Evolutionary conservation across 169 alveolate genomes (phyloP), one percentile per base, ranked within the genome.

Genomic region (Eimeria sp.): DNA sequence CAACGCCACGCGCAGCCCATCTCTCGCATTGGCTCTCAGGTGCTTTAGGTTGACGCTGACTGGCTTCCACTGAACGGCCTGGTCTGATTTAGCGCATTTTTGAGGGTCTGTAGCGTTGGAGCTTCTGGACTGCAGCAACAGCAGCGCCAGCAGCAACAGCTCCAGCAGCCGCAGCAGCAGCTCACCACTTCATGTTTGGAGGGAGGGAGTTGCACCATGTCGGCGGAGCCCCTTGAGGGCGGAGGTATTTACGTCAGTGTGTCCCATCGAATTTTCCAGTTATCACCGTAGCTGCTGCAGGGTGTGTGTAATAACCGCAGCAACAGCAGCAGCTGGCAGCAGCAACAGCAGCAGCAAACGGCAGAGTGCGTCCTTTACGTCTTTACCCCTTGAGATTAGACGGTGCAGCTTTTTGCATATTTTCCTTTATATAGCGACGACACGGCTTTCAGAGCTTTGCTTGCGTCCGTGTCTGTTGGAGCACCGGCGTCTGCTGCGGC

Each of bases 131-230:
- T 78, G 62, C 27, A 49, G 46, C 68, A 6, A 68, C 68, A 23
- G 10, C 89, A 52, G 72, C 72, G 54, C 49, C 71, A 18, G 77
- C 77, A 23, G 56, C 60, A 30, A 9, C 27, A 71, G 37, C 80
- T 23, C 13, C 46, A 71, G 80, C 43, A 71, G 80, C 37, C 25
- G 90, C 90, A 37, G 76, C 74, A 83, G 90, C 77, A 27, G 66
- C 76, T 83, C 56, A 37, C 56, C 68, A 9, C 77, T 83, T 83
- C 68, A 49, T 49, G 64, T 37, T 43, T 54, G 18, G 68, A 30
- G 88, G 18, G 68, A 30, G 88, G 88, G 46, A 40, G 88, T 16
- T 77, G 85, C 88, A 78, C 49, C 49, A 78, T 78, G 88, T 78
- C 49, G 88, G 64, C 66, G 49, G 46, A 78, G 46, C 68, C 68